Evolutionary conservation across 257 asterid species (phyloP), one percentile per base, ranked within the genome.

Genomic region (Plantago ovata): DNA sequence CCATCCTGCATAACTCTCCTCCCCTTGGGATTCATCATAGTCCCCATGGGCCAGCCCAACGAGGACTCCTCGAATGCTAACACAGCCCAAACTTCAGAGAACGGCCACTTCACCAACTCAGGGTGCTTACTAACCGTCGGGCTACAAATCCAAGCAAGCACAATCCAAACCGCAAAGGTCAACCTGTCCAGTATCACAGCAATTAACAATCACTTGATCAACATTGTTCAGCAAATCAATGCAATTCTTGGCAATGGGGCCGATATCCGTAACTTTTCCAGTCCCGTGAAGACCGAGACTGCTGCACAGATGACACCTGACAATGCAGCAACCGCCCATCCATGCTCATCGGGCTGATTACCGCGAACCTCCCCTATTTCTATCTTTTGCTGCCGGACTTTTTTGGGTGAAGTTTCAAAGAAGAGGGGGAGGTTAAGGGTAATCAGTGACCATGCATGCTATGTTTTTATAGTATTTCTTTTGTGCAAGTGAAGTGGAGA

Each of bases 71-170:
- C 56, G 53, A 55, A 33, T 22, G 48, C 60, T 54, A 52, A 39
- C 57, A 24, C 9, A 7, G 53, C 59, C 0, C 64, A 56, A 24
- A 41, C 77, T 13, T 49, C 74, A 1, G 76, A 64, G 3, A 62
- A 60, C 23, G 67, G 61, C 7, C 46, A 42, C 43, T 38, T 44
- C 38, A 60, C 81, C 36, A 72, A 73, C 22, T 39, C 82, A 2
- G 90, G 96, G 1, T 83, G 96, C 73, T 81, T 91, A 4, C 92
- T 91, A 64, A 91, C 95, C 2, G 76, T 91, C 0, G 94, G 95
- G 5, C 77, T 85, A 1, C 98, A 91, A 64, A 92, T 83, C 49
- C 76, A 85, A 0, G 84, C 92, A 28, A 87, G 96, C 93, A 81
- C 96, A 7, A 71, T 75, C 62, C 90, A 93, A 6, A 75, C 69